Percentiles rank a stretch among this genome's conserved stretches.
Conservation (phyloP, 441 rosid species). For the Dalechampia spathulata region DNA sequence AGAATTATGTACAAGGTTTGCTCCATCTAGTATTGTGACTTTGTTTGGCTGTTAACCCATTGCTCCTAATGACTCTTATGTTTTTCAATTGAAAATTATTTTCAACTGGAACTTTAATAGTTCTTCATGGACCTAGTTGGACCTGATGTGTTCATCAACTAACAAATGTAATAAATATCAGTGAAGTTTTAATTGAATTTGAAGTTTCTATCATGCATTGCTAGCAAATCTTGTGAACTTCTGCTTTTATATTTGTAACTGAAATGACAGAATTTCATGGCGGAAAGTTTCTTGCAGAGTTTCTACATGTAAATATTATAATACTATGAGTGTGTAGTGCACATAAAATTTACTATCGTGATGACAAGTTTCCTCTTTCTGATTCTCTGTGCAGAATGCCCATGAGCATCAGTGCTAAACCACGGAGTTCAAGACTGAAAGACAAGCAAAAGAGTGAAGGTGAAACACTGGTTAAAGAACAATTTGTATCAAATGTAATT, state of each 20-base stretch:
- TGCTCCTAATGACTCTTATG: slow-evolving; percentile 4
- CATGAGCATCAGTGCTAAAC: slow-evolving; percentile 41
- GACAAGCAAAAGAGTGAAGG: slow-evolving; percentile 91
- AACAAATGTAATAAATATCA: no score
- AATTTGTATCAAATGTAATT: slow-evolving; percentile 60
- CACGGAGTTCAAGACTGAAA: slow-evolving; percentile 90
- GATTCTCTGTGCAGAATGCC: slow-evolving; percentile 53
- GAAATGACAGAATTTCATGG: background rate
- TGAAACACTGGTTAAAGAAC: slow-evolving; percentile 73
- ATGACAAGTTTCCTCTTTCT: slow-evolving; percentile 2
- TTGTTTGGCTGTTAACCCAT: slow-evolving; percentile 13
- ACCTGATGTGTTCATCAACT: no score
- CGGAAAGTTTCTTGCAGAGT: background rate
- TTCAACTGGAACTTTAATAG: background rate
- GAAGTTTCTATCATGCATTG: background rate
- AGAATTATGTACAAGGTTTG: slow-evolving; percentile 76
- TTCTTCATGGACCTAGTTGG: background rate
- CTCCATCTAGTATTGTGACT: slow-evolving; percentile 2
- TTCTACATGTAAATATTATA: slow-evolving; percentile 1
- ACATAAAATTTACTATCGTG: background rate
- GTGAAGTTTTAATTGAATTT: slow-evolving; percentile 2
- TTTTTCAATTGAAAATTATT: no score
- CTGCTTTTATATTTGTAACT: background rate
- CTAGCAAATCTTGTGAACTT: no score
- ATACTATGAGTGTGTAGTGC: background rate